Conservation (phyloP, 768 basidiomycete genomes). For the Dictyophora rubrovolvata region DNA sequence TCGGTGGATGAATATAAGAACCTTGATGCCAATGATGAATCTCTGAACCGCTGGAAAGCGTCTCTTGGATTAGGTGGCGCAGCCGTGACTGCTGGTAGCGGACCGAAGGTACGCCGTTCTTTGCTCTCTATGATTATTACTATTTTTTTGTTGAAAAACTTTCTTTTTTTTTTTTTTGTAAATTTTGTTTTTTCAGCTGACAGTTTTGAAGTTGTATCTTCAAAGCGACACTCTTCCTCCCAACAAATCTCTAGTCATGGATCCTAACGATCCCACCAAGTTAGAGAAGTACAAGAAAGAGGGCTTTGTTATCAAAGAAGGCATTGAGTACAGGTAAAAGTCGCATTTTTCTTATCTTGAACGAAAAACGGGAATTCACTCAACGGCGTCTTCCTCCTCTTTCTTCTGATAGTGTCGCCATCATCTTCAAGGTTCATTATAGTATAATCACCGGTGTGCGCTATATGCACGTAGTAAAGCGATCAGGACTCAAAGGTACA, state of each 20-base stretch:
- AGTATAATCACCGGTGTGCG: constrained; percentile 79
- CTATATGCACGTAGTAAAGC: constrained; percentile 86
- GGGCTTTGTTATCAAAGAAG: constrained; percentile 71
- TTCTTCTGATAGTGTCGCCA: constrained; percentile 47
- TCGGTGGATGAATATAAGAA: constrained; percentile 74
- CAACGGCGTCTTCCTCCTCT: background rate
- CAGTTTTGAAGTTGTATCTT: constrained; percentile 69
- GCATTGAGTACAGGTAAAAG: constrained; percentile 75
- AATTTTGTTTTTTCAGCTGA: constrained; percentile 36
- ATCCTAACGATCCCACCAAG: constrained; percentile 44
- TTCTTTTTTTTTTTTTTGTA: constrained; percentile 1
- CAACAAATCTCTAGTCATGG: constrained; percentile 51
- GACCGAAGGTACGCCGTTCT: constrained; percentile 51
- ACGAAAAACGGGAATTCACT: constrained; percentile 10
- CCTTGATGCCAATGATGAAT: constrained; percentile 86
- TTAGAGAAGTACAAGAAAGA: constrained; percentile 61
- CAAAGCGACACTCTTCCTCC: constrained; percentile 57
- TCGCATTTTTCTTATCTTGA: background rate
- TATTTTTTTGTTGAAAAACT: constrained; percentile 10
- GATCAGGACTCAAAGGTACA: constrained; percentile 61
- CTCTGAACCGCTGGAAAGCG: constrained; percentile 91
- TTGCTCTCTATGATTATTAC: constrained; percentile 11
- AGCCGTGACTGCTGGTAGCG: constrained; percentile 26
- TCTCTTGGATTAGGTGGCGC: constrained; percentile 67
- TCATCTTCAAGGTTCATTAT: constrained; percentile 81